phyloP scores from a whole-genome alignment of 2,329 filamentous ascomycete species.

The Coleophoma eucalyptorum region DNA sequence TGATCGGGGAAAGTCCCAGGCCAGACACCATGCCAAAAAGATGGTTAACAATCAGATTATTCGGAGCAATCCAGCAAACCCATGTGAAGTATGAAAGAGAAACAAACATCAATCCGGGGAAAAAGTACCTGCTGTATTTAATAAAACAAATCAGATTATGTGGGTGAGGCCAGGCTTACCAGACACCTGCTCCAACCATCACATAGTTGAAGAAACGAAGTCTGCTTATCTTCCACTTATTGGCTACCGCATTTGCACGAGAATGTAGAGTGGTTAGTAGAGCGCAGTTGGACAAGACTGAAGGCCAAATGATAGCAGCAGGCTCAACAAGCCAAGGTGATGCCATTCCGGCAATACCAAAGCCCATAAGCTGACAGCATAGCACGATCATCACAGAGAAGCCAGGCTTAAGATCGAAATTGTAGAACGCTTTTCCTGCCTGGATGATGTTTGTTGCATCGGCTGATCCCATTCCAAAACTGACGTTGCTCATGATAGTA shows the following conservation, averaged over 20 bases:
- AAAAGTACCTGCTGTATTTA: conserved; percentile 30
- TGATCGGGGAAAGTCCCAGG: conserved; percentile 63
- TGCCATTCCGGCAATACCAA: conserved; percentile 1
- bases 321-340: conserved; percentile 1
- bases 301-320: conserved; percentile 16
- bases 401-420: conserved; percentile 49
- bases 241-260: conserved; percentile 44
- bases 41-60: conserved; percentile 62
- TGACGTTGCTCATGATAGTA: conserved; percentile 53
- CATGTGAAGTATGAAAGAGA: conserved; percentile 39
- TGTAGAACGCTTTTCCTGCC: conserved; percentile 13
- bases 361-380: conserved; percentile 50
- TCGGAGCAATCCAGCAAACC: conserved; percentile 3
- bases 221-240: conserved; percentile 46
- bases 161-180: conserved; percentile 22
- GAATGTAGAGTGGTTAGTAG: conserved; percentile 51
- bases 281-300: conserved; percentile 11
- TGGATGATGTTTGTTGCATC: conserved; percentile 20
- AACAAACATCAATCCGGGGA: conserved; percentile 64
- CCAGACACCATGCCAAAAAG: conserved; percentile 66
- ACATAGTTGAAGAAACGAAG: conserved; percentile 3
- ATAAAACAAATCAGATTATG: too few species aligned
- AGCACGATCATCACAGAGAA: conserved; percentile 56
- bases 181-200: conserved; percentile 42
- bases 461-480: conserved; percentile 40